Base-by-base conservation (phyloP, 1,284 basidiomycete genomes). In the Vanrija humicola region DNA sequence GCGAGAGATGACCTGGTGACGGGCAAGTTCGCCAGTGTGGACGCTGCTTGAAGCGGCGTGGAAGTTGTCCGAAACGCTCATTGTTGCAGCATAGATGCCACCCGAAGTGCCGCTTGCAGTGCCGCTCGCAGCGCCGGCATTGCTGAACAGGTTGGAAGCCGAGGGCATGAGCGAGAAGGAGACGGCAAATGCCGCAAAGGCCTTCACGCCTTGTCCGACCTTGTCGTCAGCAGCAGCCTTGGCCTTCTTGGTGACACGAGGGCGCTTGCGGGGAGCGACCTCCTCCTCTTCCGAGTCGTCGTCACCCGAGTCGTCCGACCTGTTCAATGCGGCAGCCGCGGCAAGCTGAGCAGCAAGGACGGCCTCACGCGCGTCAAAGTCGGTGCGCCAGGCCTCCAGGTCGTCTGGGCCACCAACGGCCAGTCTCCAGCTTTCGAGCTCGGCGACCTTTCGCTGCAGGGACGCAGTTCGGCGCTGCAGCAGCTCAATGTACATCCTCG, bases 401-500 rank as follows among this genome's bases (percentile, higher is more conserved):
- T 69, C 63, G 14, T 63, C 64, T 43, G 65, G 61, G 7, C 73
- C 73, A n/a, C 58, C 67, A 1, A 73, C 68, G 26, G 63, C 66
- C 10, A 53, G 18, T 18, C 73, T 48, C 56, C 59, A 75, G 3
- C 46, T 46, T 56, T 73, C 70, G 9, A 75, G 65, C 50, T 68
- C 72, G 26, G 58, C 62, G 5, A 67, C 67, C 56, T 65, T 71
- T 23, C 68, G 60, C 53, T 68, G 67, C 3, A 75, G 59, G 48
- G 59, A 68, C 1, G 62, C 64, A 8, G 65, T 66, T 18, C 74
- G 63, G 25, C 59, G 64, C 54, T 76, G 74, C 18, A 77, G 58
- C 8, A 73, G 58, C 52, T 76, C 73, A 47, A 77, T 76, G 55
- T 77, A 77, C 65, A 75, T 64, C 38, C 70, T 60, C 18, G 75